Percentiles rank a stretch among this genome's conserved stretches.
phyloP scores from a whole-genome alignment of 2,329 filamentous ascomycete species.

The Pestalotiopsis sp. region DNA sequence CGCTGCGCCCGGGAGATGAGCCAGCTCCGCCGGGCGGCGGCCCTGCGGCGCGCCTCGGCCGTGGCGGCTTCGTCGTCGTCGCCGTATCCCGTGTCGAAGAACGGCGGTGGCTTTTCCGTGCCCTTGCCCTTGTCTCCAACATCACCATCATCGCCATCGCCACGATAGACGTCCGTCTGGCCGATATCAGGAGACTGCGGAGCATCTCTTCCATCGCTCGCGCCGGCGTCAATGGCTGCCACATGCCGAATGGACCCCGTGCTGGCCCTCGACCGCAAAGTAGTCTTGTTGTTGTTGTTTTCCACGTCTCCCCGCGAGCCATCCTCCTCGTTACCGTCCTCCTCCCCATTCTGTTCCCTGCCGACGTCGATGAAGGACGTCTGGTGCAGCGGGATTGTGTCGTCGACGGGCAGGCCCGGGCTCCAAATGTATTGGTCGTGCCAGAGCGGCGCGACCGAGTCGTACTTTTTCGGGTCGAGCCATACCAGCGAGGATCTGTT shows the following conservation, averaged over 20 bases:
- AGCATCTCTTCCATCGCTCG: background rate
- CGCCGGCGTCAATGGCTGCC: too few species aligned
- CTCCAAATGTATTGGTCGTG: slow-evolving; percentile 19
- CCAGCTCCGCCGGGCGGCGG: background rate
- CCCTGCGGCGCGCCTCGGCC: background rate
- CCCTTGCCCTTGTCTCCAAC: too few species aligned
- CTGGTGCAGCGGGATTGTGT: slow-evolving; percentile 16
- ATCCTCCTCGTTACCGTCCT: background rate
- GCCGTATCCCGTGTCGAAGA: too few species aligned
- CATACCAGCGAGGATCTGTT: slow-evolving; percentile 4
- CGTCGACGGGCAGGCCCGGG: slow-evolving; percentile 17
- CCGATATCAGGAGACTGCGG: too few species aligned
- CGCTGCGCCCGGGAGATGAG: background rate
- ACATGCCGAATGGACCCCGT: background rate
- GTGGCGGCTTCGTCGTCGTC: too few species aligned
- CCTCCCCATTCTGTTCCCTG: slow-evolving; percentile 1
- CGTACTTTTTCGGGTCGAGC: slow-evolving; percentile 4
- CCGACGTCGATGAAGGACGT: slow-evolving; percentile 18
- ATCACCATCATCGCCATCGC: too few species aligned
- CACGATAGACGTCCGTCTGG: background rate
- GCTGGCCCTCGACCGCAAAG: background rate
- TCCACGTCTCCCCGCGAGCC: background rate
- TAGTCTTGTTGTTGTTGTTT: background rate
- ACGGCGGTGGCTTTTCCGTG: too few species aligned
- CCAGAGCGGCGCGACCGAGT: slow-evolving; percentile 13